Evolutionary conservation across 2,329 filamentous ascomycete genomes (phyloP).

Genomic region (Colletotrichum chrysophilum): DNA sequence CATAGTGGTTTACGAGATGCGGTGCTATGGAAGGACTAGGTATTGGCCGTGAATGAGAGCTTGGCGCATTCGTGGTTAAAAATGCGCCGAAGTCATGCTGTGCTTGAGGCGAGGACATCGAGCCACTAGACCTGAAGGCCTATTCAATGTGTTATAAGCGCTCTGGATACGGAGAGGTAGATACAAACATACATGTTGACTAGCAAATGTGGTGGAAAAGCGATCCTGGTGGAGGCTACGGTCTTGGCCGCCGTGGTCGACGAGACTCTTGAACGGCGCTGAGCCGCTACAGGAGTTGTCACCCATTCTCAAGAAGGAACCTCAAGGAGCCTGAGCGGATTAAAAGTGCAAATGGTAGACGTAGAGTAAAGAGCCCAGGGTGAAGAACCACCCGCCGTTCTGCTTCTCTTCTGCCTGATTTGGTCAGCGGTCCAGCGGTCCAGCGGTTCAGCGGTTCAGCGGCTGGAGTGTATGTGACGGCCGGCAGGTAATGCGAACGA

Average conservation of each 20-base stretch:
- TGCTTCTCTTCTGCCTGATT: neutral
- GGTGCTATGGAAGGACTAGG: neutral
- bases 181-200: neutral
- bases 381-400: neutral
- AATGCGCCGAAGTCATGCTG: slow-evolving; percentile 40
- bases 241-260: slow-evolving; percentile 47
- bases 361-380: neutral
- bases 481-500: neutral
- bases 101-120: slow-evolving; percentile 20
- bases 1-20: neutral
- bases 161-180: neutral
- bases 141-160: neutral
- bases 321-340: neutral
- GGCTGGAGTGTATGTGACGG: neutral
- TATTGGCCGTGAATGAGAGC: neutral
- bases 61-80: slow-evolving; percentile 28
- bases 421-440: neutral
- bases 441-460: neutral
- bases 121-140: slow-evolving; percentile 2
- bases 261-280: slow-evolving; percentile 47
- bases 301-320: slow-evolving; percentile 34
- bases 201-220: slow-evolving; percentile 25
- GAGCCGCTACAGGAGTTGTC: slow-evolving; percentile 47
- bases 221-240: slow-evolving; percentile 46
- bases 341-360: neutral